Base-by-base conservation (phyloP, 495 filamentous ascomycete genomes). In the Podospora appendiculata region DNA sequence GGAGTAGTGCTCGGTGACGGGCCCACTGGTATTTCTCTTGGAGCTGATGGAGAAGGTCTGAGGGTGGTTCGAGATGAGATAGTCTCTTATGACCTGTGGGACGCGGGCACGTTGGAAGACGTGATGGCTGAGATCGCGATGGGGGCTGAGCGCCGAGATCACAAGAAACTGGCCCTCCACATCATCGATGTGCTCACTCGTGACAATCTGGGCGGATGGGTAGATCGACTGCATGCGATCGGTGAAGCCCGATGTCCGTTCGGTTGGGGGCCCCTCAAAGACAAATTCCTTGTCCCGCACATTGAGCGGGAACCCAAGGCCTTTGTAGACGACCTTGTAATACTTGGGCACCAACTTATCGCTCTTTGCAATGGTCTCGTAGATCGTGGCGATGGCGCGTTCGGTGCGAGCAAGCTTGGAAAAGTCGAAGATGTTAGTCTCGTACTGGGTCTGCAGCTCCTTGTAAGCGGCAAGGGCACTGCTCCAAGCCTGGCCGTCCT, bases 211-310 rank as follows among this genome's bases (percentile, higher is more conserved):
- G 1, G 94, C 94, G 3, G 83, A 74, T 7, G 93, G 93, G 60
- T 96, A 89, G 61, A 91, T 85, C 69, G 90, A 83, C 58, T 93
- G 90, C 82, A 97, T 86, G 41, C 89, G 85, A 66, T 99, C 92
- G 18, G 89, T 88, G 64, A 99, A 97, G 8, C 80, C 81, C 3
- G 83, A 78, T 51, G 87, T 81, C 13, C 84, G 83, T 63, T 97
- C 94, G 5, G 73, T 81, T 1, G 86, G 77, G 8, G 81, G 79
- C 4, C 84, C 89, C 70, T 97, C 88, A 53, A 92, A 94, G 44
- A 99, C 86, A 63, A 89, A 97, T 50, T 95, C 86, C 70, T 95
- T 94, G 64, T 96, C 91, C 47, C 90, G 79, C 41, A 97, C 62
- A 38, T 75, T 83, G 3, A 78, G 45, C 10, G 89, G 89, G 69